Conservation (phyloP, 805 yeast genomes). For the Candida broadrunensis region DNA sequence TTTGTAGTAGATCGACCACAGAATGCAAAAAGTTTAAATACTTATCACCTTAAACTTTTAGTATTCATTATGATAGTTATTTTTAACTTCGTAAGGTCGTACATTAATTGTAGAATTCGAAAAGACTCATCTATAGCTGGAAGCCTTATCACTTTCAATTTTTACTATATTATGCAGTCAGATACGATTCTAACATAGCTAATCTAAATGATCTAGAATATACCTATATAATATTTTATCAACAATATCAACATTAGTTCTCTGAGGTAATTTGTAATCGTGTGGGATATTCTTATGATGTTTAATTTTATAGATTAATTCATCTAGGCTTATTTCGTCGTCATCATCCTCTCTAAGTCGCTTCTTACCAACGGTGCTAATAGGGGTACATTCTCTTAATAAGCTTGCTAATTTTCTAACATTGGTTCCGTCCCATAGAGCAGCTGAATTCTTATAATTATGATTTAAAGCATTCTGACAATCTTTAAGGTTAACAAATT, state of each 20-base stretch:
- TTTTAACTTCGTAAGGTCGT: too few relatives aligned
- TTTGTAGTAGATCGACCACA: neutral
- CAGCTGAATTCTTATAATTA: constrained; percentile 39
- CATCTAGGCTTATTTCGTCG: neutral
- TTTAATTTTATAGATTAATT: neutral
- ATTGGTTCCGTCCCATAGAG: constrained; percentile 45
- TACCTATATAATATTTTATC: constrained; percentile 4
- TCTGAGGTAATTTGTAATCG: neutral
- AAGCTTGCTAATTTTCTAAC: constrained; percentile 47
- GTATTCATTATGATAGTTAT: too few relatives aligned
- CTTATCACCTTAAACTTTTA: neutral
- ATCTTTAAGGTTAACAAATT: constrained; percentile 21
- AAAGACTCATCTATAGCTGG: constrained; percentile 3
- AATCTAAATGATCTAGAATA: neutral
- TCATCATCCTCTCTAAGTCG: neutral
- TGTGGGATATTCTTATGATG: neutral
- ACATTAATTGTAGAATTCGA: neutral
- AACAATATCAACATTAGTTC: constrained; percentile 3
- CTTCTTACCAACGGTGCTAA: neutral
- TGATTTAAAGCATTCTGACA: constrained; percentile 37
- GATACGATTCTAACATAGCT: constrained; percentile 29
- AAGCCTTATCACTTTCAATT: too few relatives aligned
- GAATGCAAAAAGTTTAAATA: neutral
- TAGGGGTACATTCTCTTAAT: constrained; percentile 29
- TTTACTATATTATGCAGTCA: constrained; percentile 15